Conservation (phyloP, 192 early-diverging fungal species). For the Entomortierella parvispora region DNA sequence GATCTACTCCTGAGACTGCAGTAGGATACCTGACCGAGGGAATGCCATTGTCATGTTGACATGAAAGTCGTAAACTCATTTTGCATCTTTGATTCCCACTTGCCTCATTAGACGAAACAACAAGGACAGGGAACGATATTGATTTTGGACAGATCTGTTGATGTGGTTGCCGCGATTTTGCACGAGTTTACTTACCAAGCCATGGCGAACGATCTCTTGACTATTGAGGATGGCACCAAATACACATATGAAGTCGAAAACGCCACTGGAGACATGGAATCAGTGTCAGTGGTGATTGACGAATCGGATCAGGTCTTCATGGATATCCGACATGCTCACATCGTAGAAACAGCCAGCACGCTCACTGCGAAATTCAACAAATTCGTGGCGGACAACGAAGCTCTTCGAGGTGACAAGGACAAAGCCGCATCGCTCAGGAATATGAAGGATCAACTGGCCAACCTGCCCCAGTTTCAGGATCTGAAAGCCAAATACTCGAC, state of each 20-base stretch:
- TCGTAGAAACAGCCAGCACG: constrained; percentile 79
- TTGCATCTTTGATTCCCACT: not conserved
- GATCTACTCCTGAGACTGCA: constrained; percentile 72
- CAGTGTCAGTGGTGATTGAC: constrained; percentile 68
- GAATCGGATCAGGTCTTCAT: constrained; percentile 85
- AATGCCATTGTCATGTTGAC: not conserved
- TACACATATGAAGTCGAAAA: constrained; percentile 67
- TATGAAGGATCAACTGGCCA: constrained; percentile 87
- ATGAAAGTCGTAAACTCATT: not conserved
- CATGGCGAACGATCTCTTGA: constrained; percentile 93
- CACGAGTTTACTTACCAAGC: constrained; percentile 99
- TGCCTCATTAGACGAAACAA: constrained; percentile 12
- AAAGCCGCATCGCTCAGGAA: constrained; percentile 75
- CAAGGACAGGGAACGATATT: constrained; percentile 82
- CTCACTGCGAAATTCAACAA: constrained; percentile 79
- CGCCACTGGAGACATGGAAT: constrained; percentile 53
- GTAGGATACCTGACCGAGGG: constrained; percentile 35
- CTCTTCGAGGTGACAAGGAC: constrained; percentile 59
- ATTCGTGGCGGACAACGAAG: constrained; percentile 84
- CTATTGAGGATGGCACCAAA: constrained; percentile 70
- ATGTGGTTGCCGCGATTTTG: constrained; percentile 88
- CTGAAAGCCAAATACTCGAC: constrained; percentile 83
- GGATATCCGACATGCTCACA: constrained; percentile 81
- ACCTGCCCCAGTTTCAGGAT: constrained; percentile 89
- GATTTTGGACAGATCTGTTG: constrained; percentile 91